These are phyloP conservation scores for Aegilops longissima DNA, from an alignment of 176 grass and related monocot species.

Conservation along the genomic window DNA sequence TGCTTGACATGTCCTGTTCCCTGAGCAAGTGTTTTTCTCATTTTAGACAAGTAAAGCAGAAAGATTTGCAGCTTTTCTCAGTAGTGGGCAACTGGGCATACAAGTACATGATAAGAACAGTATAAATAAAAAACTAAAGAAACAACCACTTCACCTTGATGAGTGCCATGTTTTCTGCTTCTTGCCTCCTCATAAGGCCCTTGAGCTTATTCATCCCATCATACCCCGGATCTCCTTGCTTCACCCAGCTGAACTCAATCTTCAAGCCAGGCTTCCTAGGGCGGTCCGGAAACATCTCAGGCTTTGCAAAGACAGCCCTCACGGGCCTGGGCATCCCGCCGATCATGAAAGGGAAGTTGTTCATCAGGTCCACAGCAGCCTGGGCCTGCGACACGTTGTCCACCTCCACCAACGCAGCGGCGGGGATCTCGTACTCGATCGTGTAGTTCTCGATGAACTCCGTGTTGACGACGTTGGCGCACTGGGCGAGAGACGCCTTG, in stretches of 20 bases:
- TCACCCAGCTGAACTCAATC: conserved; percentile 40
- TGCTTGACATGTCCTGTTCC: not conserved
- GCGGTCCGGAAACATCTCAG: conserved; percentile 51
- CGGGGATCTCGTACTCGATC: conserved; percentile 48
- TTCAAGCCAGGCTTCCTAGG: conserved; percentile 47
- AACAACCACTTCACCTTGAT: conserved; percentile 23
- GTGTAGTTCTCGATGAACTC: conserved; percentile 73
- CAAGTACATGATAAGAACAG: not conserved
- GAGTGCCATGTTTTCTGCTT: too few relatives aligned
- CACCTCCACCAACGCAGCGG: conserved; percentile 43
- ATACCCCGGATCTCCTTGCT: conserved; percentile 35
- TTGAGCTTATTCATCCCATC: conserved; percentile 35
- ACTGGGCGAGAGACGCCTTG: conserved; percentile 61
- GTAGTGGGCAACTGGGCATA: not conserved
- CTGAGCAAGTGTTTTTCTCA: not conserved
- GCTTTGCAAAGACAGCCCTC: conserved; percentile 32
- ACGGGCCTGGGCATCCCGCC: conserved; percentile 62
- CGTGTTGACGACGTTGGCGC: conserved; percentile 43
- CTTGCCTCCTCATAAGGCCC: conserved; percentile 30
- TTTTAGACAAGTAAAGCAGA: not conserved
- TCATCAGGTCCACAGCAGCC: conserved; percentile 43
- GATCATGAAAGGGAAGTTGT: conserved; percentile 59
- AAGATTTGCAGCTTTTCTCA: not conserved
- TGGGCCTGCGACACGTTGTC: conserved; percentile 36
- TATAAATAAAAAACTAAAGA: not conserved